phyloP scores from a whole-genome alignment of 2,329 filamentous ascomycete genomes.

The Apiospora aurea region DNA sequence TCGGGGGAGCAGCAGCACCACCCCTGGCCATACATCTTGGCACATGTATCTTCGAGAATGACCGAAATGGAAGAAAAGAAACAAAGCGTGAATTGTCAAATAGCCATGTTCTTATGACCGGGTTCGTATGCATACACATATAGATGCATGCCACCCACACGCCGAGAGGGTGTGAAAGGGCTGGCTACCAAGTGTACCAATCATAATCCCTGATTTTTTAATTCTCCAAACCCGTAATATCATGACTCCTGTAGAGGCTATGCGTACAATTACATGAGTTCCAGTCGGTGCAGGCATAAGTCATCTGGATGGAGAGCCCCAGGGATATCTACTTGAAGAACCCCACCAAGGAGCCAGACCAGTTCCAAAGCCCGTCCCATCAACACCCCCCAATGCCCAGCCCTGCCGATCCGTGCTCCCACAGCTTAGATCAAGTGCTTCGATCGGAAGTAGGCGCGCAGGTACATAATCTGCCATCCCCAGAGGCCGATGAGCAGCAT shows the following conservation, averaged over 20 bases:
- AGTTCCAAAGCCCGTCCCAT: not conserved
- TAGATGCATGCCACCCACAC: not conserved
- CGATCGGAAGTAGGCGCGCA: constrained; percentile 93
- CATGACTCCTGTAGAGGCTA: constrained; percentile 40
- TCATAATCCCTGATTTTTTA: constrained; percentile 34
- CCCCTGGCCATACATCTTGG: constrained; percentile 1
- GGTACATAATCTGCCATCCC: constrained; percentile 96
- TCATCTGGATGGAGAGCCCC: constrained; percentile 1
- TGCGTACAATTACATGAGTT: constrained; percentile 39
- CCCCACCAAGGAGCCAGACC: not conserved
- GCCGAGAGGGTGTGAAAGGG: not conserved
- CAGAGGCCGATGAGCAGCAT: constrained; percentile 88
- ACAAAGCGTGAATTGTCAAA: not conserved
- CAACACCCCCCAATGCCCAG: not conserved
- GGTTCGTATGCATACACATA: not conserved
- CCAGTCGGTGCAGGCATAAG: not conserved
- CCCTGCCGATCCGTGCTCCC: not conserved
- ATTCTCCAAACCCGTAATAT: constrained; percentile 34
- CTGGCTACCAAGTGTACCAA: constrained; percentile 23
- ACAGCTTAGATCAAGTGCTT: constrained; percentile 44
- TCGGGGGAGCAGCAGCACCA: not conserved
- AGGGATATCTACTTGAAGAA: not conserved
- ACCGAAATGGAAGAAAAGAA: not conserved
- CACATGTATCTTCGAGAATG: not conserved
- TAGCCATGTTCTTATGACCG: not conserved